Evolutionary conservation across 2,329 filamentous ascomycete species (phyloP).

Genomic region (Daldinia sp.): DNA sequence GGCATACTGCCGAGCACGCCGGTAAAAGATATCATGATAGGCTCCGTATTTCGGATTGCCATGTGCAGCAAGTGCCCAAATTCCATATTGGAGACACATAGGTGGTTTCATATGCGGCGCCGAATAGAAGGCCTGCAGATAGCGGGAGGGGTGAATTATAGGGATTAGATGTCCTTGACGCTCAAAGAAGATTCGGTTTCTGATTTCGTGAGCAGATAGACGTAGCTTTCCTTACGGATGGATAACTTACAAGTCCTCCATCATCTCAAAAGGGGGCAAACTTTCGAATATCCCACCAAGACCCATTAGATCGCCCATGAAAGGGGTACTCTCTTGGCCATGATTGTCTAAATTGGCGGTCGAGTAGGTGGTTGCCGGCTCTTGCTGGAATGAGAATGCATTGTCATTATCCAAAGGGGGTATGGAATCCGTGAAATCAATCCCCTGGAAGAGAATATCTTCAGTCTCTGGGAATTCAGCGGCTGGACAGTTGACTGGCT

Average conservation of each 20-base stretch:
- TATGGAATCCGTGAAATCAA: constrained; percentile 44
- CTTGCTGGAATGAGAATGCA: constrained; percentile 39
- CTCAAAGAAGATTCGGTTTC: constrained; percentile 80
- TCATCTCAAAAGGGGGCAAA: constrained; percentile 80
- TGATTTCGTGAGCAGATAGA: constrained; percentile 52
- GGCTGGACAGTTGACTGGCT: constrained; percentile 44
- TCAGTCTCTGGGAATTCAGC: constrained; percentile 42
- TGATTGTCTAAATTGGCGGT: constrained; percentile 35
- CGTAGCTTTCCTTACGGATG: not conserved
- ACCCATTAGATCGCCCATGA: constrained; percentile 72
- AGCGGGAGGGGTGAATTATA: constrained; percentile 82
- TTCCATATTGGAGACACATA: constrained; percentile 86
- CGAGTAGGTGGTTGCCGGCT: constrained; percentile 30
- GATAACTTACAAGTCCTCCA: constrained; percentile 79
- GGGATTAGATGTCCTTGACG: constrained; percentile 79
- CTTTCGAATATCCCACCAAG: constrained; percentile 82
- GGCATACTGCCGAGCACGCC: constrained; percentile 82
- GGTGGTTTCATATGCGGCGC: constrained; percentile 82
- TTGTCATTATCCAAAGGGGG: constrained; percentile 30
- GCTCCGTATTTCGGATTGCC: constrained; percentile 77
- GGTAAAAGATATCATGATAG: constrained; percentile 84
- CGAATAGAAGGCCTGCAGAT: constrained; percentile 78
- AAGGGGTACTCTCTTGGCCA: constrained; percentile 27
- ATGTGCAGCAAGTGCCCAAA: constrained; percentile 85
- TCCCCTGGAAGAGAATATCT: constrained; percentile 46